phyloP scores from a whole-genome alignment of 306 rosid genomes.

The Cicer yamashitae region DNA sequence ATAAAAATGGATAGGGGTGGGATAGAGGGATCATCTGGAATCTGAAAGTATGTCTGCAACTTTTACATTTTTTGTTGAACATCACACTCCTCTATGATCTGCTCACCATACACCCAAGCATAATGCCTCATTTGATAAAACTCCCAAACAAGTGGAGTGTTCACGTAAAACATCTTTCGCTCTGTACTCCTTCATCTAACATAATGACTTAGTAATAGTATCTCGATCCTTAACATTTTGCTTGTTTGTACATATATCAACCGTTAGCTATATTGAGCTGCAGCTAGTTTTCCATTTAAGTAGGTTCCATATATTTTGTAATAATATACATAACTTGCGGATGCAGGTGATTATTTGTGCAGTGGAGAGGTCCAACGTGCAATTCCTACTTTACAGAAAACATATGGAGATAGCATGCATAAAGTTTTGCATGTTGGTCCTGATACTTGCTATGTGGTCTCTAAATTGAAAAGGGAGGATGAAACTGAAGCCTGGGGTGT shows the following conservation, averaged over 20 bases:
- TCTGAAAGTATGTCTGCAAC: too few species aligned
- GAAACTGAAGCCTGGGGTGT: conserved; percentile 86
- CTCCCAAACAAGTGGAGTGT: neutral
- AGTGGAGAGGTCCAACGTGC: conserved; percentile 64
- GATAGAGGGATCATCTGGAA: neutral
- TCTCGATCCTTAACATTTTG: conserved; percentile 3
- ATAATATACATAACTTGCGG: conserved; percentile 27
- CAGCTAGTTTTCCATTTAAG: conserved; percentile 29
- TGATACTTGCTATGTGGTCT: conserved; percentile 64
- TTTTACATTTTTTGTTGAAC: too few species aligned
- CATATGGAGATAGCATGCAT: conserved; percentile 72
- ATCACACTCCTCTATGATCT: too few species aligned
- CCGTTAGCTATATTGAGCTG: neutral
- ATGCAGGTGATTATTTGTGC: conserved; percentile 73
- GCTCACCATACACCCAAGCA: too few species aligned
- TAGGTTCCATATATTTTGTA: conserved; percentile 6
- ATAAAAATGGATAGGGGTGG: neutral
- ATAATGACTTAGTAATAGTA: neutral
- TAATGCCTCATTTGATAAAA: neutral
- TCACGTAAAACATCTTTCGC: neutral
- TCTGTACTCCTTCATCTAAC: neutral
- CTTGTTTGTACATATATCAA: neutral
- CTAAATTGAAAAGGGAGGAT: conserved; percentile 61
- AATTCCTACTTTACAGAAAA: conserved; percentile 61
- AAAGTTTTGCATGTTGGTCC: conserved; percentile 79